phyloP scores from a whole-genome alignment of 768 basidiomycete genomes.

The Mycena vitilis region DNA sequence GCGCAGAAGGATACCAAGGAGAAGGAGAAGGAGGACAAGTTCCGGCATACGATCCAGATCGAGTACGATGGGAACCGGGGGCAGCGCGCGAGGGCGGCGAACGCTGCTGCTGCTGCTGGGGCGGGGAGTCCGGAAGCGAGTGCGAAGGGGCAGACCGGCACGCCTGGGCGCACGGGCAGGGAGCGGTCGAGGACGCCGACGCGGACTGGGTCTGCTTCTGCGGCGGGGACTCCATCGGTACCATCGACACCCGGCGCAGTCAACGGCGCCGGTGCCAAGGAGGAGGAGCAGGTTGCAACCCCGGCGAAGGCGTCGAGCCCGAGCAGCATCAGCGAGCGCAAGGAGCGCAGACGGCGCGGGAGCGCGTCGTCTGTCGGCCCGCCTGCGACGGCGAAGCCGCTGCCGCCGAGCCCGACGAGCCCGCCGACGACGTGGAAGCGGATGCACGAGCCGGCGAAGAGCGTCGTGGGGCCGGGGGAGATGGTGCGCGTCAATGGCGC shows the following conservation, averaged over 20 bases:
- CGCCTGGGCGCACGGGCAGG: constrained; percentile 9
- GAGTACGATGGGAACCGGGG: constrained; percentile 77
- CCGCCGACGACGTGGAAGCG: constrained; percentile 35
- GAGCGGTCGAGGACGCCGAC: constrained; percentile 26
- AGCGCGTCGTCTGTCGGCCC: constrained; percentile 21
- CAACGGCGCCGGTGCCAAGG: neutral
- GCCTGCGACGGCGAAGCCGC: constrained; percentile 20
- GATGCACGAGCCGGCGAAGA: constrained; percentile 24
- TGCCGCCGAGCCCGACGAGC: constrained; percentile 34
- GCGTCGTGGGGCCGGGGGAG: constrained; percentile 29
- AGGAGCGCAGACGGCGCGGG: constrained; percentile 24
- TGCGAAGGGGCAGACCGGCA: too few relatives aligned
- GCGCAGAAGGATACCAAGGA: constrained; percentile 32
- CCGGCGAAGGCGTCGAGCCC: constrained; percentile 4
- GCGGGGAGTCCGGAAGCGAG: too few relatives aligned
- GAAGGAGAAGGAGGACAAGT: constrained; percentile 42
- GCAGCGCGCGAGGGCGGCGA: constrained; percentile 39
- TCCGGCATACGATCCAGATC: constrained; percentile 95
- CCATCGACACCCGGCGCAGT: neutral
- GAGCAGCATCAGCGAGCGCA: constrained; percentile 31
- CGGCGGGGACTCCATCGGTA: too few relatives aligned
- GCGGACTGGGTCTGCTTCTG: neutral
- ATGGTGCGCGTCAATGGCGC: constrained; percentile 6
- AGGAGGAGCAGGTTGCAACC: too few relatives aligned
- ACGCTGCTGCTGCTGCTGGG: too few relatives aligned